Conservation (phyloP, 768 basidiomycete species). For the Tubosaeta sp. region DNA sequence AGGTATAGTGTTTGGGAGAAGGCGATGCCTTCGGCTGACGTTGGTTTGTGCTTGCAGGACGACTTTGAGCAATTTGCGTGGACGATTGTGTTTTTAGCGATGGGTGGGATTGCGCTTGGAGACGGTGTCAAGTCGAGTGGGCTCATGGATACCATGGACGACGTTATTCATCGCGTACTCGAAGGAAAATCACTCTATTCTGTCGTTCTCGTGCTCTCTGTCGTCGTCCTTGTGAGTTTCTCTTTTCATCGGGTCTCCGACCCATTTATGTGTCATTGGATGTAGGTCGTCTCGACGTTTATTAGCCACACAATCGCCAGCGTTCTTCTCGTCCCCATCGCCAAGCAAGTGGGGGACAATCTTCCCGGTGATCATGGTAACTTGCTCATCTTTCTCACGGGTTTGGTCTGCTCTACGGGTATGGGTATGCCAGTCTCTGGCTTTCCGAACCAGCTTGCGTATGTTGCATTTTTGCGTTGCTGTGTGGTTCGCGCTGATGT, state of each 20-base stretch:
- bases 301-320: slow-evolving; percentile 98
- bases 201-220: slow-evolving; percentile 68
- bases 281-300: slow-evolving; percentile 81
- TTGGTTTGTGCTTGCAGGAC: slow-evolving; percentile 45
- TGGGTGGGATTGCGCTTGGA: slow-evolving; percentile 97
- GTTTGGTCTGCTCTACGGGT: slow-evolving; percentile 86
- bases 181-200: slow-evolving; percentile 59
- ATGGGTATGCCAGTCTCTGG: slow-evolving; percentile 99
- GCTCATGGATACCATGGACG: slow-evolving; percentile 74
- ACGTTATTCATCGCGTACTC: slow-evolving; percentile 53
- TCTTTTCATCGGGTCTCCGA: background rate
- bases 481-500: background rate
- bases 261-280: background rate
- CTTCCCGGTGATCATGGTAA: slow-evolving; percentile 66
- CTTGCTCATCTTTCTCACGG: slow-evolving; percentile 90
- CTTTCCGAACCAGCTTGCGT: slow-evolving; percentile 99
- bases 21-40: background rate
- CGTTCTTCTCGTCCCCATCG: slow-evolving; percentile 95
- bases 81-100: slow-evolving; percentile 93
- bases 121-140: slow-evolving; percentile 91
- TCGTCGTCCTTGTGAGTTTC: slow-evolving; percentile 58
- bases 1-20: slow-evolving; percentile 47
- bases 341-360: slow-evolving; percentile 80
- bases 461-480: slow-evolving; percentile 23
- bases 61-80: slow-evolving; percentile 94